Conservation (phyloP, 768 basidiomycete species). For the Clitopilus hobsonii region DNA sequence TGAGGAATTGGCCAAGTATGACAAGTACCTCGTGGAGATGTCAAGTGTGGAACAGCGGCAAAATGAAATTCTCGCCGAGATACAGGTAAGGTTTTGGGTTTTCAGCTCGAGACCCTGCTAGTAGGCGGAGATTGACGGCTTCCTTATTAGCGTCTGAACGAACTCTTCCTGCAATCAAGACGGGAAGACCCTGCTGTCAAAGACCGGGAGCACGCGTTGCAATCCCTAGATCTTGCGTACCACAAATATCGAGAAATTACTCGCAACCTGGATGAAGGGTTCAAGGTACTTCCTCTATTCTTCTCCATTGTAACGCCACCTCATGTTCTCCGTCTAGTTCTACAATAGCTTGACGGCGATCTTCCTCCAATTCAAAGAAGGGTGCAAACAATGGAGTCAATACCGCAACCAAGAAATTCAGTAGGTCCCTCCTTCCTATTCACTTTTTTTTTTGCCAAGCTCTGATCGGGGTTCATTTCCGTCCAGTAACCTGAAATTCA, state of each 20-base stretch:
- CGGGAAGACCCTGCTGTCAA: constrained; percentile 74
- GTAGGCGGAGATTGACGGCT: no score
- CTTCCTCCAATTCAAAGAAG: constrained; percentile 68
- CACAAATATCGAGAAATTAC: constrained; percentile 84
- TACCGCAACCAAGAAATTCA: constrained; percentile 70
- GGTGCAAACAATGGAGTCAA: constrained; percentile 71
- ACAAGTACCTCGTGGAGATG: constrained; percentile 63
- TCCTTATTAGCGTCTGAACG: constrained; percentile 49
- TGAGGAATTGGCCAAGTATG: constrained; percentile 77
- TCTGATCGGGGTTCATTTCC: neutral
- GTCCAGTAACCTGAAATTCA: constrained; percentile 1
- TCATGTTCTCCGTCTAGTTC: constrained; percentile 55
- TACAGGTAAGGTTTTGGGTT: constrained; percentile 52
- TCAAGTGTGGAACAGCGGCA: constrained; percentile 54
- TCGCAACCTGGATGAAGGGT: constrained; percentile 83
- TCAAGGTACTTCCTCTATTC: constrained; percentile 48
- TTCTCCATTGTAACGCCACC: neutral
- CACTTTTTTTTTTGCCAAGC: neutral
- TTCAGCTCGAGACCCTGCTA: no score
- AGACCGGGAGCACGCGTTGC: constrained; percentile 76
- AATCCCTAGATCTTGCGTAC: constrained; percentile 79
- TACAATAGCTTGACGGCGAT: constrained; percentile 83
- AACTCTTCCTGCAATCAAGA: constrained; percentile 69
- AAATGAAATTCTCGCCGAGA: constrained; percentile 54
- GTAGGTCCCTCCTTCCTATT: constrained; percentile 34